phyloP scores from a whole-genome alignment of 768 basidiomycete species.

The Plicaturopsis crispa region DNA sequence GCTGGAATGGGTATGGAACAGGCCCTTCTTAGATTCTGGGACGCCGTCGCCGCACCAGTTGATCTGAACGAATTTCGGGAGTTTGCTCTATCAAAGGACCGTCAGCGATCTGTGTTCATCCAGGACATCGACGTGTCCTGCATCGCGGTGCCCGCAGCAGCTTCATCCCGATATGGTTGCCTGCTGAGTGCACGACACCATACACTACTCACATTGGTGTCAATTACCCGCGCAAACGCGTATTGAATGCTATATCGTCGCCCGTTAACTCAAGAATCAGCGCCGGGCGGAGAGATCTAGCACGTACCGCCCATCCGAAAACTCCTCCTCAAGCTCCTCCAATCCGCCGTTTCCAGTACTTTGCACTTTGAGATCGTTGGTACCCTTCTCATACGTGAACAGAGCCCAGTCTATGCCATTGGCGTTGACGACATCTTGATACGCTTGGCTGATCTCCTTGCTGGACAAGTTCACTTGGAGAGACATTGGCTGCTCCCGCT shows the following conservation, averaged over 20 bases:
- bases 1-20: conserved; percentile 83
- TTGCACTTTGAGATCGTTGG: conserved; percentile 86
- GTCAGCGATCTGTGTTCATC: neutral
- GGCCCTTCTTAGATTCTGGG: conserved; percentile 84
- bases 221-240: conserved; percentile 79
- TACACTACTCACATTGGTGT: conserved; percentile 59
- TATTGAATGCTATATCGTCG: conserved; percentile 69
- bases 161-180: too few species aligned
- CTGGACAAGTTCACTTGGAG: conserved; percentile 74
- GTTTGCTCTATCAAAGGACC: conserved; percentile 49
- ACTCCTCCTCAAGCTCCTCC: conserved; percentile 89
- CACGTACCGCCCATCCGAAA: conserved; percentile 82
- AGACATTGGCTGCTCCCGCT: too few species aligned
- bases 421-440: conserved; percentile 65
- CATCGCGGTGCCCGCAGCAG: too few species aligned
- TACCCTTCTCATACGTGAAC: conserved; percentile 73
- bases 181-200: conserved; percentile 1
- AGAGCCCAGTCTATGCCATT: conserved; percentile 70
- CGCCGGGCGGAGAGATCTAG: neutral
- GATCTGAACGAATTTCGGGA: conserved; percentile 91
- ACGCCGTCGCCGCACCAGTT: conserved; percentile 99
- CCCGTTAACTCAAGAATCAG: conserved; percentile 8
- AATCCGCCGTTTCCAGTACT: conserved; percentile 80
- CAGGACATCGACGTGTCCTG: too few species aligned
- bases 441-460: conserved; percentile 64